Percentiles rank a stretch among this genome's conserved stretches.
These are phyloP conservation scores for Paracorniculantispora psalliotae DNA, from an alignment of 2,329 filamentous ascomycete species.

Conservation along the genomic window DNA sequence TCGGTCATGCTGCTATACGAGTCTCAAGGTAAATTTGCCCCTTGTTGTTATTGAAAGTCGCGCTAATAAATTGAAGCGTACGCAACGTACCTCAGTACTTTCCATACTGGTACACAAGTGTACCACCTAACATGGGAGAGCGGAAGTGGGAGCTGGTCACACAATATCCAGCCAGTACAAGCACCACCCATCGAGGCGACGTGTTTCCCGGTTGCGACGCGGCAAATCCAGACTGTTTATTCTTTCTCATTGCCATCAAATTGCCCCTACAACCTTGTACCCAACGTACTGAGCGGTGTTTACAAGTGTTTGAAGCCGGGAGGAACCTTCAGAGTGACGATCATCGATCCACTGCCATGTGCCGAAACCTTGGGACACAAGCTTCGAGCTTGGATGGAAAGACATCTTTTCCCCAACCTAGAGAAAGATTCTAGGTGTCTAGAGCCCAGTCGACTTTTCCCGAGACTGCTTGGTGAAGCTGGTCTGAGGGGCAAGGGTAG, in stretches of 20 bases:
- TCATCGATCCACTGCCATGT: slow-evolving; percentile 59
- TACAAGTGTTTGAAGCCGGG: slow-evolving; percentile 41
- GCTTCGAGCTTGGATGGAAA: slow-evolving; percentile 57
- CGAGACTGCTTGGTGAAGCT: slow-evolving; percentile 53
- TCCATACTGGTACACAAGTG: slow-evolving; percentile 36
- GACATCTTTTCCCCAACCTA: slow-evolving; percentile 54
- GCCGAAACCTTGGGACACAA: slow-evolving; percentile 51
- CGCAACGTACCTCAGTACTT: slow-evolving; percentile 43
- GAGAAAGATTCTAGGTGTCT: slow-evolving; percentile 55
- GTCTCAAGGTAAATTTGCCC: not conserved
- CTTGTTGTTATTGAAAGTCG: not conserved
- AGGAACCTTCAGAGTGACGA: slow-evolving; percentile 52
- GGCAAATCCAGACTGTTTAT: slow-evolving; percentile 45
- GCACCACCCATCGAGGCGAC: slow-evolving; percentile 34
- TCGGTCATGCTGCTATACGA: slow-evolving; percentile 9
- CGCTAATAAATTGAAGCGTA: slow-evolving; percentile 17
- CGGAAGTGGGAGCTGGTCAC: slow-evolving; percentile 20
- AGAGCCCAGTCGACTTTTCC: slow-evolving; percentile 54
- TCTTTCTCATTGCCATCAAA: slow-evolving; percentile 52
- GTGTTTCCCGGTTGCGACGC: slow-evolving; percentile 33
- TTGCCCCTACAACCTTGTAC: slow-evolving; percentile 38
- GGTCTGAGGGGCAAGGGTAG: slow-evolving; percentile 45
- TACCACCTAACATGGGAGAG: slow-evolving; percentile 41
- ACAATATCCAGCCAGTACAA: slow-evolving; percentile 32
- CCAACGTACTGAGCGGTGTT: slow-evolving; percentile 48